Conservation (phyloP, 2,329 filamentous ascomycete genomes). For the Seiridium unicorne region DNA sequence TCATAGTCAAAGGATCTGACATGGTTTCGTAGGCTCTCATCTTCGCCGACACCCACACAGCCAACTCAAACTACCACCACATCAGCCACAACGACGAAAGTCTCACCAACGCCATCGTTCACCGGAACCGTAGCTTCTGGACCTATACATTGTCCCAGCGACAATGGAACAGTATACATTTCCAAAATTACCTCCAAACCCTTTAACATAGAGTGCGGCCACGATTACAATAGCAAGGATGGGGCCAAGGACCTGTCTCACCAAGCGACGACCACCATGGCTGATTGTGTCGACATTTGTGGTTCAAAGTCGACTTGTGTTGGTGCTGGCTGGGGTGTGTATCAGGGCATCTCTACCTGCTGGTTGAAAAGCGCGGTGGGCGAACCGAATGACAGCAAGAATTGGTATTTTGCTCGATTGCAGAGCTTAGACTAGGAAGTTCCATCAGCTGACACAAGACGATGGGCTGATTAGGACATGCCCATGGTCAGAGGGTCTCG, state of each 20-base stretch:
- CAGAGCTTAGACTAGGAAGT: constrained; percentile 9
- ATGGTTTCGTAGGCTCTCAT: constrained; percentile 6
- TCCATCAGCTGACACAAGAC: not conserved
- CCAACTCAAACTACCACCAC: constrained; percentile 10
- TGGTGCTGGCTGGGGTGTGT: constrained; percentile 17
- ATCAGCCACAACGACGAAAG: constrained; percentile 7
- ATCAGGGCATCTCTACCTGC: constrained; percentile 12
- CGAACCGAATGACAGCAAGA: constrained; percentile 13
- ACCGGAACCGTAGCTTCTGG: constrained; percentile 11
- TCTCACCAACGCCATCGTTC: constrained; percentile 16
- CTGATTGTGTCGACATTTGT: constrained; percentile 17
- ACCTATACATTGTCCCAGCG: constrained; percentile 15
- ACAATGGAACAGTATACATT: constrained; percentile 20
- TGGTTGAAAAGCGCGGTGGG: constrained; percentile 20
- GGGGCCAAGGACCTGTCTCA: constrained; percentile 15
- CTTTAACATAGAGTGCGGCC: constrained; percentile 20
- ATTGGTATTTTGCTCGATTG: constrained; percentile 19
- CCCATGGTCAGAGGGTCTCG: too few species aligned
- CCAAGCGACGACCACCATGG: constrained; percentile 13
- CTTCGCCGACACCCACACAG: constrained; percentile 11
- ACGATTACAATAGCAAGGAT: constrained; percentile 16
- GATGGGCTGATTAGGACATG: not conserved
- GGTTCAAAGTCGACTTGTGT: constrained; percentile 13
- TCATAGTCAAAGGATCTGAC: not conserved
- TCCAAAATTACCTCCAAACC: constrained; percentile 14